phyloP scores from a whole-genome alignment of 768 basidiomycete genomes.

The Serendipita sp. region DNA sequence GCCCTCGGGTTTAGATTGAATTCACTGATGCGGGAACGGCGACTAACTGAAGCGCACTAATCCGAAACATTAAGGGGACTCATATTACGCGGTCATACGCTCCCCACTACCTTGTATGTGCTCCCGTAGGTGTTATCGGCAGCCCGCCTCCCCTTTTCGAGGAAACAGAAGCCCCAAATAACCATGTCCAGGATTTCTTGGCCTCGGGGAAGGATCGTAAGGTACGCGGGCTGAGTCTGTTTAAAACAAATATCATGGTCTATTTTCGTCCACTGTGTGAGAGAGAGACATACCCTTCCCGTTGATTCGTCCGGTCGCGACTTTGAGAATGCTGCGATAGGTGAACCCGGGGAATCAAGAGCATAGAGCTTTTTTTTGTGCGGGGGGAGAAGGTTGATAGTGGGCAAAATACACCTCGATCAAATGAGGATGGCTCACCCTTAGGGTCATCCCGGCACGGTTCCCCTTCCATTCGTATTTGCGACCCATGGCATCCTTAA shows the following conservation, averaged over 20 bases:
- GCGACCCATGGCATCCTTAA: slow-evolving; percentile 21
- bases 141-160: neutral
- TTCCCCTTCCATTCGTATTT: slow-evolving; percentile 29
- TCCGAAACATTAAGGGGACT: too few relatives aligned
- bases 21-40: too few relatives aligned
- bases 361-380: neutral
- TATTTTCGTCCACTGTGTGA: too few relatives aligned
- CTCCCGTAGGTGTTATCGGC: neutral
- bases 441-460: slow-evolving; percentile 21
- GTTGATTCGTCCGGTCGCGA: neutral
- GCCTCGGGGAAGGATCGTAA: neutral
- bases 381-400: too few relatives aligned
- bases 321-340: slow-evolving; percentile 6
- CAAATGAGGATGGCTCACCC: slow-evolving; percentile 2
- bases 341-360: slow-evolving; percentile 3
- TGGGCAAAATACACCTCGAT: neutral
- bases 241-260: neutral
- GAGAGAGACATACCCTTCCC: neutral
- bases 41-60: too few relatives aligned
- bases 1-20: too few relatives aligned
- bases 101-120: too few relatives aligned
- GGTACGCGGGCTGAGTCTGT: neutral
- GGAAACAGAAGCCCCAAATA: neutral
- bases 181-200: neutral
- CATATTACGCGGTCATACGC: too few relatives aligned